Conservation (phyloP, 2,329 filamentous ascomycete genomes). For the Arthroderma sp. region DNA sequence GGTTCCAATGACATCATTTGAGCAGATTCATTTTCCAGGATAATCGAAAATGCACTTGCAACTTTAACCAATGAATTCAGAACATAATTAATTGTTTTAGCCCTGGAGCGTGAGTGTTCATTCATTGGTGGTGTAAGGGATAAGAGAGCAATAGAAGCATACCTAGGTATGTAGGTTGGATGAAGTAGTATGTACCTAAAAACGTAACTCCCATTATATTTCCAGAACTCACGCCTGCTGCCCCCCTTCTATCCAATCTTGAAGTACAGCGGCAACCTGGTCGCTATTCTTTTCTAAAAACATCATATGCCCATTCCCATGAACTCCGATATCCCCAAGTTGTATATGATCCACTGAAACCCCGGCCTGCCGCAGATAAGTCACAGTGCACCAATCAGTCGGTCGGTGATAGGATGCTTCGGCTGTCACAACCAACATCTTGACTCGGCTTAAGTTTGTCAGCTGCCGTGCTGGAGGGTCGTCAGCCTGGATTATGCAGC, state of each 20-base stretch:
- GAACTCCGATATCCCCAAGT: constrained; percentile 32
- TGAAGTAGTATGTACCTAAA: too few relatives aligned
- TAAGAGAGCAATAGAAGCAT: too few relatives aligned
- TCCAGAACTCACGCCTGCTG: too few relatives aligned
- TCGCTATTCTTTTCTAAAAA: constrained; percentile 19
- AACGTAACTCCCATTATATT: too few relatives aligned
- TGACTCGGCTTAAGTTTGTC: constrained; percentile 35
- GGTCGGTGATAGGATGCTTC: constrained; percentile 42
- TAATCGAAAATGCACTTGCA: too few relatives aligned
- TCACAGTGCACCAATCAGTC: constrained; percentile 44
- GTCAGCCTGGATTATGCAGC: constrained; percentile 26
- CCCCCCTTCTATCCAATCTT: constrained; percentile 7
- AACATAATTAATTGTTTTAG: too few relatives aligned
- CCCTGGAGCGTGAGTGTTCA: too few relatives aligned
- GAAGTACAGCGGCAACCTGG: constrained; percentile 4
- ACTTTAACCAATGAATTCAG: too few relatives aligned
- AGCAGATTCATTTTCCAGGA: too few relatives aligned
- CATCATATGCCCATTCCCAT: constrained; percentile 43
- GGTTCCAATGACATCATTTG: too few relatives aligned
- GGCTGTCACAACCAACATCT: constrained; percentile 38
- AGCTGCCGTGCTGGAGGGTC: constrained; percentile 30
- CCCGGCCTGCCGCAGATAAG: constrained; percentile 42
- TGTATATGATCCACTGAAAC: constrained; percentile 32
- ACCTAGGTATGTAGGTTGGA: too few relatives aligned
- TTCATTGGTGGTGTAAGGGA: too few relatives aligned